phyloP scores from a whole-genome alignment of 129 eudicot genomes.

The Centaurea solstitialis region DNA sequence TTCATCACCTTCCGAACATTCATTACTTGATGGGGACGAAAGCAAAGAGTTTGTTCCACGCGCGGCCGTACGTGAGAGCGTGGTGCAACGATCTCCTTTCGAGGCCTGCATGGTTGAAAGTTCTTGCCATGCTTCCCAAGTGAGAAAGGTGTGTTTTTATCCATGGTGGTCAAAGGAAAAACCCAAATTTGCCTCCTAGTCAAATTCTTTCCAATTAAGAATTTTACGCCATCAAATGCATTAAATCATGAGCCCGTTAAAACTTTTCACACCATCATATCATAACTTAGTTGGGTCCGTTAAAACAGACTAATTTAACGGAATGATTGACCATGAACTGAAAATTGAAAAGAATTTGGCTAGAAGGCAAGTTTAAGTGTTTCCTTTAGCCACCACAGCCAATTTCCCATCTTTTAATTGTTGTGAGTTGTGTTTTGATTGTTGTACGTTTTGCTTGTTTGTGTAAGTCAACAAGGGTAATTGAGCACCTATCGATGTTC shows the following conservation, averaged over 20 bases:
- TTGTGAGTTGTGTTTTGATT: not conserved
- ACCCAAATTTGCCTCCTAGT: too few relatives aligned
- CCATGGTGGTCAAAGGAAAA: too few relatives aligned
- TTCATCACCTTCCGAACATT: slow-evolving; percentile 51
- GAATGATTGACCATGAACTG: too few relatives aligned
- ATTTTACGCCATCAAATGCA: too few relatives aligned
- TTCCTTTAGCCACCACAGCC: too few relatives aligned
- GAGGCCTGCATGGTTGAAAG: slow-evolving; percentile 61
- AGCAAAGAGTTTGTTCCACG: slow-evolving; percentile 36
- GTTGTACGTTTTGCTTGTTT: not conserved
- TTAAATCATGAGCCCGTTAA: too few relatives aligned
- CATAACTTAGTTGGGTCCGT: too few relatives aligned
- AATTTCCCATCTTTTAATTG: not conserved
- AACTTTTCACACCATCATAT: too few relatives aligned
- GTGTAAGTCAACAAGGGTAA: not conserved
- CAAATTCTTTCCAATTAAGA: too few relatives aligned
- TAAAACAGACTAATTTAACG: too few relatives aligned
- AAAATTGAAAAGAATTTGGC: too few relatives aligned
- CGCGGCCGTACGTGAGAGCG: slow-evolving; percentile 40
- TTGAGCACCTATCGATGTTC: not conserved
- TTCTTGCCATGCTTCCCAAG: slow-evolving; percentile 7
- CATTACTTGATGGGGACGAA: slow-evolving; percentile 38
- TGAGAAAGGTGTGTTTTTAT: not conserved
- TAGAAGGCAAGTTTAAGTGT: too few relatives aligned
- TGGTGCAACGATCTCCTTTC: slow-evolving; percentile 51